Evolutionary conservation across 768 basidiomycete species (phyloP).

Genomic region (Sporobolomyces phaffii): DNA sequence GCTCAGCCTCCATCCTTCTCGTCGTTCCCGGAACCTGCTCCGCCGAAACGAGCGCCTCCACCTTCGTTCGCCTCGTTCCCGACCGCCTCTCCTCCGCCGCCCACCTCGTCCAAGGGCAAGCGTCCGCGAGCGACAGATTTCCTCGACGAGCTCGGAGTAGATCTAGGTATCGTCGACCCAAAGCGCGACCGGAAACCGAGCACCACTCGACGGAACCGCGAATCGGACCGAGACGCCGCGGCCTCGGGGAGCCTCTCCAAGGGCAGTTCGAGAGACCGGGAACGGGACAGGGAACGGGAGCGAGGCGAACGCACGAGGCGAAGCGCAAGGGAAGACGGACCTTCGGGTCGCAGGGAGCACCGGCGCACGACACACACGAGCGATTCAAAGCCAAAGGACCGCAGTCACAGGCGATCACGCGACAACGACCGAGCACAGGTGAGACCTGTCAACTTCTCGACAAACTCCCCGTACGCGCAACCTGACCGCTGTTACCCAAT

Average conservation of each 20-base stretch:
- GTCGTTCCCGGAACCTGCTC: conserved; percentile 14
- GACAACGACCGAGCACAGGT: too few relatives aligned
- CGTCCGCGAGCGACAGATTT: conserved; percentile 4
- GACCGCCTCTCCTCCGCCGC: conserved; percentile 19
- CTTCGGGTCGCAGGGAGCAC: not conserved
- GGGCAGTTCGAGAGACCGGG: not conserved
- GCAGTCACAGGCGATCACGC: too few relatives aligned
- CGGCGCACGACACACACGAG: too few relatives aligned
- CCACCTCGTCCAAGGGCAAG: not conserved
- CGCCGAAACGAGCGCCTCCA: not conserved
- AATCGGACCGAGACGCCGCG: too few relatives aligned
- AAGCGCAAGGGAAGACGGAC: not conserved
- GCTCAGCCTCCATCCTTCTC: conserved; percentile 18
- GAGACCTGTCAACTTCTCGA: too few relatives aligned
- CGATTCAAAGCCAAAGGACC: too few relatives aligned
- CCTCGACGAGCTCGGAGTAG: conserved; percentile 20
- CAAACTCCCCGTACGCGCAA: too few relatives aligned
- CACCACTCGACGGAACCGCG: not conserved
- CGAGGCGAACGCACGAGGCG: not conserved
- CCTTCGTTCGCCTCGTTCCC: conserved; percentile 28
- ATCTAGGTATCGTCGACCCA: conserved; percentile 2
- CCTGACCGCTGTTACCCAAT: too few relatives aligned
- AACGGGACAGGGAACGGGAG: conserved; percentile 5
- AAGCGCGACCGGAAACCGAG: not conserved
- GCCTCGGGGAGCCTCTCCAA: too few relatives aligned